A percentile compares a stretch with the other conserved stretches of the same genome.
Evolutionary conservation across 2,329 filamentous ascomycete species (phyloP).

Genomic region (Pseudocercospora macadamiae): DNA sequence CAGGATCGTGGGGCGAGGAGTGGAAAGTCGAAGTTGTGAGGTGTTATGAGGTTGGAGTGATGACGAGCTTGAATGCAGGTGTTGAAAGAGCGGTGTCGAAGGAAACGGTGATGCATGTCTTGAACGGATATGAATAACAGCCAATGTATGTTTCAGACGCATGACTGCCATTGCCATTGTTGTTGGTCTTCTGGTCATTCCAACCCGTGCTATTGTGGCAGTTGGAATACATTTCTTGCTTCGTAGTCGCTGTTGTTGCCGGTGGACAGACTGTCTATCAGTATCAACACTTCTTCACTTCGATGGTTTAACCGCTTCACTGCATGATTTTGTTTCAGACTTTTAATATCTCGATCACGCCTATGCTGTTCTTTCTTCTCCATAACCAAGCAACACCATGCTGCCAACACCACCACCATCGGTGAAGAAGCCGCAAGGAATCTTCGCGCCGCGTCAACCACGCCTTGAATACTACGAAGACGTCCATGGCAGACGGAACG

Average conservation of each 20-base stretch:
- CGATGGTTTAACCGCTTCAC: not conserved
- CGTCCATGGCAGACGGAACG: conserved; percentile 22
- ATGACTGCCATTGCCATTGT: no score
- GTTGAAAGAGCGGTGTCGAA: no score
- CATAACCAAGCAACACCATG: not conserved
- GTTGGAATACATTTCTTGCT: not conserved
- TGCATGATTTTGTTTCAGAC: no score
- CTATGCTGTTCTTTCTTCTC: not conserved
- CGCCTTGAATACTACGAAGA: conserved; percentile 29
- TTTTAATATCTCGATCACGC: not conserved
- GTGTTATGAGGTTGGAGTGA: not conserved
- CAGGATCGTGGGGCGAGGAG: conserved; percentile 37
- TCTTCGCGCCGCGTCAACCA: conserved; percentile 2
- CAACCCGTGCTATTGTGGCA: no score
- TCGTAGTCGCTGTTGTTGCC: not conserved
- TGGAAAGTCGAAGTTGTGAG: conserved; percentile 39
- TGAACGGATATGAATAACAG: no score
- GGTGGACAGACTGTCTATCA: no score
- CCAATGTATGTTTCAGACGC: no score
- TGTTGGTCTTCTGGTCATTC: no score
- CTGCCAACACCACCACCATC: conserved; percentile 7
- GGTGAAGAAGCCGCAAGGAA: not conserved
- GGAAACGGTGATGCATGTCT: no score
- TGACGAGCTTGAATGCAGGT: not conserved
- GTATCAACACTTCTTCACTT: not conserved